A percentile compares a stretch with the other conserved stretches of the same genome.
phyloP scores from a whole-genome alignment of 73 alveolate genomes.

The Paramecium sexaurelia region DNA sequence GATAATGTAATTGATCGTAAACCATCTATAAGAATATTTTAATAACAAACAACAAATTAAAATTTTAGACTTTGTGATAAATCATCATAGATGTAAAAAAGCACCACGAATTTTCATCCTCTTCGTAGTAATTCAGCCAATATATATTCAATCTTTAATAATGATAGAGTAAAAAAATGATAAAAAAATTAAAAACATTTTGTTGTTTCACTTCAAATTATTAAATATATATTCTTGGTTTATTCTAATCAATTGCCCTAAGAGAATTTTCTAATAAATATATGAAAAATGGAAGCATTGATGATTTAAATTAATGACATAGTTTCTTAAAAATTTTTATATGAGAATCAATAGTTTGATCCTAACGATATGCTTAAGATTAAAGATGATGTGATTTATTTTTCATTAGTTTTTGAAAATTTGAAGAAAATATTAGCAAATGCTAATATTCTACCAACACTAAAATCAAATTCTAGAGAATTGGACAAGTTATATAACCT shows the following conservation, averaged over 20 bases:
- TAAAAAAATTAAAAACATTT: background rate
- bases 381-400: constrained; percentile 14
- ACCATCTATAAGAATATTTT: constrained; percentile 18
- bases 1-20: background rate
- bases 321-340: background rate
- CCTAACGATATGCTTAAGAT: background rate
- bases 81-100: background rate
- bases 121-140: constrained; percentile 32
- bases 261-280: background rate
- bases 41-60: background rate
- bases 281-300: background rate
- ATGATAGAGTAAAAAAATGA: background rate
- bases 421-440: background rate
- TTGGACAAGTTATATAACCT: constrained; percentile 33
- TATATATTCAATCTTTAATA: background rate
- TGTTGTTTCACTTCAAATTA: background rate
- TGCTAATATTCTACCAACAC: background rate
- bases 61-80: background rate
- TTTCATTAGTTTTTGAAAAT: constrained; percentile 14
- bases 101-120: background rate
- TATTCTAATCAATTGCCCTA: background rate
- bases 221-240: background rate
- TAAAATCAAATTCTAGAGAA: background rate
- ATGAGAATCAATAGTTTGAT: background rate
- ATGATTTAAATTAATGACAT: background rate